Base-by-base conservation (phyloP, 1,284 basidiomycete genomes). In the Neotropicomus parvogracilis region DNA sequence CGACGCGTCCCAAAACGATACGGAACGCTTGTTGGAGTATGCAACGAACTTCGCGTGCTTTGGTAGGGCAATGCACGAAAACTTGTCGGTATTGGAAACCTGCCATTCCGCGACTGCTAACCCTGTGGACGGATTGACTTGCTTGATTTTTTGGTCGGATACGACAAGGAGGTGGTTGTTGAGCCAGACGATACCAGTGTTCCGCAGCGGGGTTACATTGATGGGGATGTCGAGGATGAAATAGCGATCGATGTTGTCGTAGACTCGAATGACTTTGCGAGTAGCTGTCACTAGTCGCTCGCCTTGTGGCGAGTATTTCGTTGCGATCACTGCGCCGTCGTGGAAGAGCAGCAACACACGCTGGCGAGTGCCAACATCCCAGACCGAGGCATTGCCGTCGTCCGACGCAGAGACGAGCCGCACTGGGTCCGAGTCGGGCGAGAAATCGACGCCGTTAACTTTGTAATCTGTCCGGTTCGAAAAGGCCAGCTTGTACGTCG, bases 401-500 rank as follows among this genome's bases (percentile, higher is more conserved):
- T 6, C n/a, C 11, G 42, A 43, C 12, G 24, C 44, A 0, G 47
- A 10, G 20, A 34, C 33, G 21, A 48, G 17, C 4, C 42, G 29
- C 4, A 40, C 37, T 16, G 40, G 17, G 40, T 40, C 38, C 21
- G 34, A 19, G 40, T 47, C 27, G 26, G 40, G 46, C 3, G 46
- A 45, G 34, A 48, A 27, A 32, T 36, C 19, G 14, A 48, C n/a
- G 4, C n/a, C 40, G 9, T 20, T 12, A 14, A 33, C 13, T 4
- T 11, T 2, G n/a, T 14, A 16, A 16, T 12, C 4, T 9, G 2
- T 6, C 5, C 26, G 14, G 24, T 6, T 9, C 14, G 2, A 3
- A 5, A 41, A n/a, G 13, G 21, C 20, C n/a, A 16, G 9, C 12
- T 38, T 9, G 27, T 31, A 20, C 4, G 40, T 33, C 11, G 11